Conservation (phyloP, 2,329 filamentous ascomycete genomes). For the Tolypocladium pustulatum region DNA sequence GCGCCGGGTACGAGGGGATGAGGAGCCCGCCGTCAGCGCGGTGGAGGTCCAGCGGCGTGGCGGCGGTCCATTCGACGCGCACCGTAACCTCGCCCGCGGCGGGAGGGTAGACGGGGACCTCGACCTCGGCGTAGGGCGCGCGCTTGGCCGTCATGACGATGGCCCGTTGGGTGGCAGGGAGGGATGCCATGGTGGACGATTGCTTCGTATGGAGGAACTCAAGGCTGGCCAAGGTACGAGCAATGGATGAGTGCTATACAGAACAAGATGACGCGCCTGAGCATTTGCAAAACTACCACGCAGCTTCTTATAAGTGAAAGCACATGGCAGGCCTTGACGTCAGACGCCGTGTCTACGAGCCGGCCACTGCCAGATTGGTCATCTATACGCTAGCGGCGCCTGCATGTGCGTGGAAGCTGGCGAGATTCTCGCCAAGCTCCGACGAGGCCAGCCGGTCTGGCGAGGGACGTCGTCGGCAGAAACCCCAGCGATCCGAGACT, state of each 20-base stretch:
- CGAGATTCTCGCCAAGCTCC: no score
- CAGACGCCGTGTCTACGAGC: not conserved
- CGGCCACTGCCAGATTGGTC: not conserved
- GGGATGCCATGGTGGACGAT: conserved; percentile 12
- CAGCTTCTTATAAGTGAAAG: not conserved
- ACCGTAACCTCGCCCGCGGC: conserved; percentile 38
- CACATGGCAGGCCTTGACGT: not conserved
- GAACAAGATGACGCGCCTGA: not conserved
- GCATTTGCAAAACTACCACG: not conserved
- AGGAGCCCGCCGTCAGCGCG: conserved; percentile 49
- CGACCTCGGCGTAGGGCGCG: conserved; percentile 42
- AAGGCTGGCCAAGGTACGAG: not conserved
- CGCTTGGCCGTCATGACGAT: conserved; percentile 45
- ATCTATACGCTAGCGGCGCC: not conserved
- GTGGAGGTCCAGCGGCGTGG: conserved; percentile 51
- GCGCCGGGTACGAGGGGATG: conserved; percentile 33
- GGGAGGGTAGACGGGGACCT: conserved; percentile 28
- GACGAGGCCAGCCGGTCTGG: no score
- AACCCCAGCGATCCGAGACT: not conserved
- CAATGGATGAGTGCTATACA: not conserved
- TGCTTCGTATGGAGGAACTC: not conserved
- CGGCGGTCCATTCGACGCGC: conserved; percentile 46
- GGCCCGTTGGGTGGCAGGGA: conserved; percentile 54
- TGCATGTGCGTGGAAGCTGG: not conserved
- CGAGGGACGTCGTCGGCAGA: not conserved